Base-by-base conservation (phyloP, 73 alveolate genomes). In the Tetrahymena borealis region DNA sequence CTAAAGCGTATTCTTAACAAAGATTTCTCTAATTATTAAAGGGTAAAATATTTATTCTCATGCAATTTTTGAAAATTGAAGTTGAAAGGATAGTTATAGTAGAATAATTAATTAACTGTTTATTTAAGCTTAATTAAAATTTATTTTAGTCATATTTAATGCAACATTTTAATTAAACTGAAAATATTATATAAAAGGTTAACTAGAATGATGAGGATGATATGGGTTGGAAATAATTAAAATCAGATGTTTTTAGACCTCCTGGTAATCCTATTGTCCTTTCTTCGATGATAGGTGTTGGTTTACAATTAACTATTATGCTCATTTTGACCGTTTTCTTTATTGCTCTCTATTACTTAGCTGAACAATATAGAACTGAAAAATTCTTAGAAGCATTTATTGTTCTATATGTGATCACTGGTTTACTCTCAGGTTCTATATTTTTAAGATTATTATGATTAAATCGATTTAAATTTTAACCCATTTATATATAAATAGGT, bases 161-260 rank as follows among this genome's bases (percentile, higher is more conserved):
- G n/a, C n/a, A n/a, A n/a, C n/a, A n/a, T n/a, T n/a, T n/a, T n/a
- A n/a, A n/a, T n/a, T n/a, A n/a, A n/a, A n/a, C n/a, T n/a, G n/a
- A n/a, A n/a, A n/a, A n/a, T n/a, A n/a, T n/a, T n/a, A n/a, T n/a
- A n/a, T n/a, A n/a, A 18, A 18, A 60, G 85, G 85, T 60, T 20
- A 60, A 60, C 28, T 28, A 60, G 13, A 60, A 18, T 20, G 85
- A 60, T 60, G 95, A 92, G 79, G 93, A 33, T 18, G 95, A 92
- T 33, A 40, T 94, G 90, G 95, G 95, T 35, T 92, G 95, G 95
- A 92, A 92, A 35, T 90, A 92, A 13, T n/a, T 92, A n/a, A 78
- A 78, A 78, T 93, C 94, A 0, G 95, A 92, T 85, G 95, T 92
- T 12, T 92, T 92, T 78, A 78, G 95, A 85, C 93, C 95, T 92